phyloP scores from a whole-genome alignment of 2,329 filamentous ascomycete species.

The Tolypocladium pustulatum region DNA sequence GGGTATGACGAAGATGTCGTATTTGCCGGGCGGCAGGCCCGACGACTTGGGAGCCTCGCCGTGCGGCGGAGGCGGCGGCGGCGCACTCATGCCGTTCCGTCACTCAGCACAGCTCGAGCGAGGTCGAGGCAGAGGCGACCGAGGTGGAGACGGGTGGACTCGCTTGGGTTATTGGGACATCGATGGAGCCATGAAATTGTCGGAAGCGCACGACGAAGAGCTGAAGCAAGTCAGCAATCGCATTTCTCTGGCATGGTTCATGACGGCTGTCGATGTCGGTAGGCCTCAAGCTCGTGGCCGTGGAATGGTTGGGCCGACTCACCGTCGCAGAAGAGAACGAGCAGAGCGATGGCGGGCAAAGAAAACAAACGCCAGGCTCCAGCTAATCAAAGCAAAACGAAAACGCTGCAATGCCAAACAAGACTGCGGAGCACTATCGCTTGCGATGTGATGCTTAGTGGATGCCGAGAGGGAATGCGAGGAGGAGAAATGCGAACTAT shows the following conservation, averaged over 20 bases:
- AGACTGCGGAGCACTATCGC: not conserved
- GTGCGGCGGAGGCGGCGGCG: constrained; percentile 79
- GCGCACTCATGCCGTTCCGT: constrained; percentile 36
- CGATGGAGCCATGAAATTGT: constrained; percentile 18
- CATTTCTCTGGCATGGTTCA: too few species aligned
- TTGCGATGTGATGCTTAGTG: not conserved
- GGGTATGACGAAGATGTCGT: constrained; percentile 95
- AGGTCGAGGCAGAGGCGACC: not conserved
- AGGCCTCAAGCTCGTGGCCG: not conserved
- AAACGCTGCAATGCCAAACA: constrained; percentile 7
- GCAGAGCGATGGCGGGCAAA: constrained; percentile 6
- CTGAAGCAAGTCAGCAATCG: constrained; percentile 4
- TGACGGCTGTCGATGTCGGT: not conserved
- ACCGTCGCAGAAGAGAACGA: not conserved
- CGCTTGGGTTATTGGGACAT: constrained; percentile 13
- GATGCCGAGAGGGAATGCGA: not conserved
- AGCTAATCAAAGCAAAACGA: constrained; percentile 6
- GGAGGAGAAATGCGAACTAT: not conserved
- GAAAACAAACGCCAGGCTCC: constrained; percentile 18
- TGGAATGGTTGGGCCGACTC: not conserved
- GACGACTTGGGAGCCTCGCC: constrained; percentile 62
- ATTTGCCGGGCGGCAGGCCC: constrained; percentile 77
- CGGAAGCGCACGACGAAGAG: not conserved
- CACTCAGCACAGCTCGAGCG: constrained; percentile 10
- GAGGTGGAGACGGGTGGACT: not conserved